These are phyloP conservation scores for Haplosporangium sp. DNA, from an alignment of 371 early-diverging fungal species.

Conservation along the genomic window DNA sequence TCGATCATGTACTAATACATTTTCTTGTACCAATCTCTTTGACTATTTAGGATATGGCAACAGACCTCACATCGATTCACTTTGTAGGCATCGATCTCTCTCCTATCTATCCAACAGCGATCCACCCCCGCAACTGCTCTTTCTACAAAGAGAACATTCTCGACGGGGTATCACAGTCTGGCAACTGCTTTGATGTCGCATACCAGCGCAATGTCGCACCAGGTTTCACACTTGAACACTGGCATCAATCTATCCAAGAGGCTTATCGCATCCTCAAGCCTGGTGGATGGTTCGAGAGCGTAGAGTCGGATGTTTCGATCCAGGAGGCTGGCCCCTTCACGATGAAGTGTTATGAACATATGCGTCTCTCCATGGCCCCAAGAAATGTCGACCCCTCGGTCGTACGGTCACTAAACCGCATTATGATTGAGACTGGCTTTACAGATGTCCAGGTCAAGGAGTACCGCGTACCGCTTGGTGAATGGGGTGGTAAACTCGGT, in stretches of 20 bases:
- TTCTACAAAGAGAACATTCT: constrained; percentile 38
- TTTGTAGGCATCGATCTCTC: constrained; percentile 56
- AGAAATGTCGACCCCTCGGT: constrained; percentile 28
- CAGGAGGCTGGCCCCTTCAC: constrained; percentile 41
- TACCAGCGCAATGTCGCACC: constrained; percentile 55
- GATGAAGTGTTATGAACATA: constrained; percentile 21
- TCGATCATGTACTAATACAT: constrained; percentile 3
- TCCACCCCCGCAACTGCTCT: constrained; percentile 51
- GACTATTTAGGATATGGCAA: constrained; percentile 54
- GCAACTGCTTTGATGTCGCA: constrained; percentile 41
- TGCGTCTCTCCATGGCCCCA: constrained; percentile 41
- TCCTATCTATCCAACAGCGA: constrained; percentile 48
- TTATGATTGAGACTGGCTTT: constrained; percentile 37
- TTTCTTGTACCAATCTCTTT: neutral
- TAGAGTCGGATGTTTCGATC: constrained; percentile 38
- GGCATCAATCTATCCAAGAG: constrained; percentile 36
- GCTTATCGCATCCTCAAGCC: constrained; percentile 46
- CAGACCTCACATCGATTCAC: constrained; percentile 33
- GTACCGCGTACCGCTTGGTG: constrained; percentile 37
- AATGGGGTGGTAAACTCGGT: constrained; percentile 41
- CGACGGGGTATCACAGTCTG: constrained; percentile 25
- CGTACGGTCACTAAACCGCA: constrained; percentile 17
- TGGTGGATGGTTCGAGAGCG: constrained; percentile 48
- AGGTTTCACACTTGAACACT: constrained; percentile 56
- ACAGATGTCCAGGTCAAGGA: constrained; percentile 40